Evolutionary conservation across 1,284 basidiomycete genomes (phyloP), one percentile per base, ranked within the genome.

Genomic region (Rhodotorula sp.): DNA sequence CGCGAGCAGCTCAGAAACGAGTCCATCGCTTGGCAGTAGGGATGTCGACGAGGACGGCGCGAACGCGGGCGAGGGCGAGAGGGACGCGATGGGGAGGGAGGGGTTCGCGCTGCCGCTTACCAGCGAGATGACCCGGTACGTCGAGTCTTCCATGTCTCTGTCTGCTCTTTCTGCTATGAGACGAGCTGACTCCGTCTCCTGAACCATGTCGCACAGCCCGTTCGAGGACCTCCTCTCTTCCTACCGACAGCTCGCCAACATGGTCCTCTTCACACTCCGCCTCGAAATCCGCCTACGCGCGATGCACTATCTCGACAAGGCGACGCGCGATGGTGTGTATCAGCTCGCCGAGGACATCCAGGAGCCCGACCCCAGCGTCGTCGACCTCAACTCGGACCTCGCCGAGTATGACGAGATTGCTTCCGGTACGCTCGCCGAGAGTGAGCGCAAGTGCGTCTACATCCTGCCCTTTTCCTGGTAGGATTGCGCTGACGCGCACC

Each of bases 171-270:
- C 41, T 25, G 9, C 44, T 8, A 22, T 22, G 21, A 12, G 13
- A 34, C 5, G 32, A 22, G n/a, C 66, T 44, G 36, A 61, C 61
- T 22, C 3, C n/a, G n/a, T 29, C 25, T 39, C 10, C 17, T 3
- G 27, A 0, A 19, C 53, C 7, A 15, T n/a, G 37, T 69, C 69
- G 61, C 25, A 34, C 75, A 94, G 94, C 72, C 92, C 93, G 41
- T 96, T 94, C 83, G 90, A 94, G 79, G 90, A 94, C 0, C 85
- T 98, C 56, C 85, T 96, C 50, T 89, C 90, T 81, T 96, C 94
- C 4, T 99, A 94, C 78, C 88, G 90, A 67, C 91, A 94, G 77
- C 86, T 99, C 10, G 89, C 92, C 5, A 89, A 91, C 78, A 86
- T 93, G 70, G 89, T 98, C 61, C 84, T 98, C 54, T 90, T 92